These are phyloP conservation scores for Cyclotella distinguenda DNA, from an alignment of 108 stramenopile genomes.

Conservation along the genomic window DNA sequence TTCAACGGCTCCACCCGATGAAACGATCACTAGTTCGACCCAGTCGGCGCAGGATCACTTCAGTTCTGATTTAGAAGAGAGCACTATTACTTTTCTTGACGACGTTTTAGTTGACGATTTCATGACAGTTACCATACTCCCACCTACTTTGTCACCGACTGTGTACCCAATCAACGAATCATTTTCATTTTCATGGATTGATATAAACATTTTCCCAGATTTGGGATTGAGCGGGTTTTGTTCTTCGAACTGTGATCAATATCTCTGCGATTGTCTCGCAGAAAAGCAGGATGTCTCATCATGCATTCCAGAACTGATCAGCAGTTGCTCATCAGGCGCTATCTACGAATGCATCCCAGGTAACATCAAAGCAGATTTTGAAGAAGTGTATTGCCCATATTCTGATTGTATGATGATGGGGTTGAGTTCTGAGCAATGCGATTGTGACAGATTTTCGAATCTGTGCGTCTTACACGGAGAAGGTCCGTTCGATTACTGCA, in stretches of 20 bases:
- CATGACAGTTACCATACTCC: too few relatives aligned
- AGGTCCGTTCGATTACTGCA: not conserved
- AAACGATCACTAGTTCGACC: too few relatives aligned
- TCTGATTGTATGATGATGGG: not conserved
- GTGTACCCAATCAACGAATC: too few relatives aligned
- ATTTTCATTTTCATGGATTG: not conserved
- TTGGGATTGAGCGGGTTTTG: not conserved
- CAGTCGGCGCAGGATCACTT: too few relatives aligned
- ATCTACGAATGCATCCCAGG: slow-evolving; percentile 3
- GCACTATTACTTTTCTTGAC: too few relatives aligned
- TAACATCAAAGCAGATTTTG: not conserved
- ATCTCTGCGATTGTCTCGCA: not conserved
- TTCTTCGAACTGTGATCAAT: not conserved
- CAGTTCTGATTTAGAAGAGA: too few relatives aligned
- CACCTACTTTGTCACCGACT: too few relatives aligned
- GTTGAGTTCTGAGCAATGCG: not conserved
- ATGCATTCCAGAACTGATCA: slow-evolving; percentile 9
- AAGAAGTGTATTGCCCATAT: slow-evolving; percentile 5
- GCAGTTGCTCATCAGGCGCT: not conserved
- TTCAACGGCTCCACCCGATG: too few relatives aligned
- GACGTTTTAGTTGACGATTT: too few relatives aligned
- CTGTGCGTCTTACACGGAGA: slow-evolving; percentile 2
- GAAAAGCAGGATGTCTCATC: not conserved
- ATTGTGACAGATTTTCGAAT: not conserved
- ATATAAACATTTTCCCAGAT: not conserved